Evolutionary conservation across 73 alveolate genomes (phyloP), one percentile per base, ranked within the genome.

Genomic region (Paramecium pentaurelia): DNA sequence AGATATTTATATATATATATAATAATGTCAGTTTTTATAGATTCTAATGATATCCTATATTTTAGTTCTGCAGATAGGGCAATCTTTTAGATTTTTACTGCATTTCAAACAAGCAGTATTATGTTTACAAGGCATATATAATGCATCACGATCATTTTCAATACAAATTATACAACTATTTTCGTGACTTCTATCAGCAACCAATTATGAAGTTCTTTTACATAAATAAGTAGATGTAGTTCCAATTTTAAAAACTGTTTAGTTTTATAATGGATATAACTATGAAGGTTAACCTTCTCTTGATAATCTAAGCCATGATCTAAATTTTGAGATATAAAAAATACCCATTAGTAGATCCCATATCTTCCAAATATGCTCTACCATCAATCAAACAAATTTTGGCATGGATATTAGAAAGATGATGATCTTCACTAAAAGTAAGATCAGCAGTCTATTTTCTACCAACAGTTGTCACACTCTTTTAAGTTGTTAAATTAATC

Each of bases 41-140:
- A 96, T 95, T 92, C 93, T 96, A 12, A 96, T 93, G 40, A 95
- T 92, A 75, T 96, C 98, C 54, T 60, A 93, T 83, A 94, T 93
- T 40, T 93, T 96, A n/a, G 91, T 91, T 71, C 98, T 93, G 77
- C 98, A 96, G 14, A 96, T 92, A 12, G 98, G 98, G 71, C 98
- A 96, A 34, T 70, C 92, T 28, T 90, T 64, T 49, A 95, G 96
- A 34, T 92, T 96, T 86, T 93, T 88, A 10, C 96, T 93, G 88
- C 98, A 96, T 47, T 91, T 95, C 27, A 96, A 77, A 77, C 98
- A 96, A 14, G 96, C 94, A 36, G 95, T 77, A 38, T 95, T 95
- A 86, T 96, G 98, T 22, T 97, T 96, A 70, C 98, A 96, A n/a
- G 98, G 97, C 70, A 96, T 88, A 70, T 92, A 93, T 28, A 95